phyloP scores from a whole-genome alignment of 768 basidiomycete genomes.

The Termitomyces sp. region DNA sequence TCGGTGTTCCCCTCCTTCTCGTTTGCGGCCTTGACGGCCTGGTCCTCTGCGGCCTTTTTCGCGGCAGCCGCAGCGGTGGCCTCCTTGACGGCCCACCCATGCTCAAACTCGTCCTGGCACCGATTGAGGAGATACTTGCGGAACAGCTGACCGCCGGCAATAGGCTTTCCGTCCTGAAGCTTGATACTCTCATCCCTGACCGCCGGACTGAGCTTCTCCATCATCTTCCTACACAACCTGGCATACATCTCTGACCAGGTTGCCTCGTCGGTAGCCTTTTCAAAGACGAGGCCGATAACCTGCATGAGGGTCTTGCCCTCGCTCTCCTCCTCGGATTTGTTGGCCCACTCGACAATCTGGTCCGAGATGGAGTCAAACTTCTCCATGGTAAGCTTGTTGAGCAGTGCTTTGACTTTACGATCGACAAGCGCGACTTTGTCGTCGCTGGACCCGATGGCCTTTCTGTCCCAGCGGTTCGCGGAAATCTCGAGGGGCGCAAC shows the following conservation, averaged over 20 bases:
- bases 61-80: slow-evolving; percentile 82
- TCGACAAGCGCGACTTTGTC: slow-evolving; percentile 83
- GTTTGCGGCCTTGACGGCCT: slow-evolving; percentile 66
- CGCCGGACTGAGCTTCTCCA: slow-evolving; percentile 85
- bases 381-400: slow-evolving; percentile 97
- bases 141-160: slow-evolving; percentile 92
- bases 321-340: slow-evolving; percentile 87
- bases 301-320: slow-evolving; percentile 93
- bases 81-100: slow-evolving; percentile 89
- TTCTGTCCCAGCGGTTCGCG: slow-evolving; percentile 83
- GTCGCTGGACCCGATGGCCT: slow-evolving; percentile 38
- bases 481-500: slow-evolving; percentile 72
- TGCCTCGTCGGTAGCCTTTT: slow-evolving; percentile 96
- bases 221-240: slow-evolving; percentile 89
- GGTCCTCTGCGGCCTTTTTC: slow-evolving; percentile 79
- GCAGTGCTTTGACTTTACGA: slow-evolving; percentile 84
- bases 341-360: slow-evolving; percentile 94
- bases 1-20: slow-evolving; percentile 53
- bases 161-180: slow-evolving; percentile 78
- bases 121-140: slow-evolving; percentile 94
- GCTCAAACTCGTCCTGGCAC: slow-evolving; percentile 97
- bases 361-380: slow-evolving; percentile 94
- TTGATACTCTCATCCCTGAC: slow-evolving; percentile 88
- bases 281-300: slow-evolving; percentile 94
- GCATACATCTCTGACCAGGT: slow-evolving; percentile 98